Conservation (phyloP, 2,329 filamentous ascomycete genomes). For the Dothistroma pini region DNA sequence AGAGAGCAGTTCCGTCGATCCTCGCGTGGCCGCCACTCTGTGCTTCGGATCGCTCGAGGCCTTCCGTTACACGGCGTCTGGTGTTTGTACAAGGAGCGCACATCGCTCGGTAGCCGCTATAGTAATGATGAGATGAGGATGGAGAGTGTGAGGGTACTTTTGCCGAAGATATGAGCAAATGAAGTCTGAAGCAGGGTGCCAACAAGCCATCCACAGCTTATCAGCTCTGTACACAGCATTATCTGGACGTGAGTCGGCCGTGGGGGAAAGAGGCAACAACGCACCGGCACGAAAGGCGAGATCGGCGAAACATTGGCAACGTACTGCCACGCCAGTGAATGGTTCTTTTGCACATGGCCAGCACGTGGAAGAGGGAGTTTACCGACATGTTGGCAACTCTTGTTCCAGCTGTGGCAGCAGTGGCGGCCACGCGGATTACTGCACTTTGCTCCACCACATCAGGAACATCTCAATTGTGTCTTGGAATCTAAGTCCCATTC, state of each 20-base stretch:
- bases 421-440: conserved; percentile 3
- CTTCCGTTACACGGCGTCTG: conserved; percentile 6
- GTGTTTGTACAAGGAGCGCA: not conserved
- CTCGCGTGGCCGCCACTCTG: conserved; percentile 8
- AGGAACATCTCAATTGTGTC: not conserved
- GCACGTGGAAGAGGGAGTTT: conserved; percentile 5
- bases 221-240: not conserved
- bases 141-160: not conserved
- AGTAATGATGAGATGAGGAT: not conserved
- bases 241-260: not conserved
- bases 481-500: not conserved
- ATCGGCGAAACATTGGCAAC: not conserved
- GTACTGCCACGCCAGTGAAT: not conserved
- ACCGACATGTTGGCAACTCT: not conserved
- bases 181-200: not conserved
- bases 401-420: not conserved
- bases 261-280: not conserved
- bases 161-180: not conserved
- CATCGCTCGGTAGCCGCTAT: not conserved
- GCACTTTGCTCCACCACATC: not conserved
- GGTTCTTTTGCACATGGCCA: conserved; percentile 8
- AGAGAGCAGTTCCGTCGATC: not conserved
- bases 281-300: not conserved
- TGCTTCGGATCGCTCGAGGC: conserved; percentile 2
- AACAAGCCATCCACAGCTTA: not conserved